Percentiles rank a stretch among this genome's conserved stretches.
These are phyloP conservation scores for Cystofilobasidium bisporidii DNA, from an alignment of 768 basidiomycete species.

Conservation along the genomic window DNA sequence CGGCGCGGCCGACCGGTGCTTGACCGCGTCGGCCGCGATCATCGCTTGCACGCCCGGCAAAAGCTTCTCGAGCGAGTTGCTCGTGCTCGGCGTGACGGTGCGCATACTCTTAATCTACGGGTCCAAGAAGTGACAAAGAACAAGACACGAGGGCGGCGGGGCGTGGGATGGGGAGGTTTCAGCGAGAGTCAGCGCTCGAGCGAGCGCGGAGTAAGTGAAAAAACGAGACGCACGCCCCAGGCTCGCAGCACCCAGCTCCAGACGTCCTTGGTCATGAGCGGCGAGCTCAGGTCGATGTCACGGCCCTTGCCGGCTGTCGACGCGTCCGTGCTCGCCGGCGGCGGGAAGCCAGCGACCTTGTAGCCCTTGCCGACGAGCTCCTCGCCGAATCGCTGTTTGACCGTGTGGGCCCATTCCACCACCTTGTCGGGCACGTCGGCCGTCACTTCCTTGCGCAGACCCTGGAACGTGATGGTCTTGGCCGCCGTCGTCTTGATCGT, in stretches of 20 bases:
- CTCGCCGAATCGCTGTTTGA: conserved; percentile 2
- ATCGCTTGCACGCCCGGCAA: not conserved
- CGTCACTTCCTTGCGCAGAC: not conserved
- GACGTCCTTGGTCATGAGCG: not conserved
- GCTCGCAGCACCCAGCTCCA: not conserved
- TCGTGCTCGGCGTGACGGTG: not conserved
- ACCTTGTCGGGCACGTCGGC: not conserved
- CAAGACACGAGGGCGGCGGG: no score
- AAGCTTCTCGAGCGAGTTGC: not conserved
- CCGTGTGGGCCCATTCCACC: not conserved
- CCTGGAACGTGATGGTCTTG: not conserved
- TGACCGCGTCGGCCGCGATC: not conserved
- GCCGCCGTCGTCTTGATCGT: no score
- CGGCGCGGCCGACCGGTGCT: not conserved
- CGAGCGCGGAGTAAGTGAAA: no score
- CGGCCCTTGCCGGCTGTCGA: not conserved
- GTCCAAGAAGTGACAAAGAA: no score
- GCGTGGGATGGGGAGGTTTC: no score
- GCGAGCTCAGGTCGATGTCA: not conserved
- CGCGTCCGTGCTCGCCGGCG: not conserved
- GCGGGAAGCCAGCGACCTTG: not conserved
- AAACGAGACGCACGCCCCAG: conserved; percentile 4
- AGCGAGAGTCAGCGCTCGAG: not conserved
- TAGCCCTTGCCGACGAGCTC: not conserved
- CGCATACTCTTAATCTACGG: conserved; percentile 3